Evolutionary conservation across 1,284 basidiomycete genomes (phyloP).

Genomic region (Blastosporella zonata): DNA sequence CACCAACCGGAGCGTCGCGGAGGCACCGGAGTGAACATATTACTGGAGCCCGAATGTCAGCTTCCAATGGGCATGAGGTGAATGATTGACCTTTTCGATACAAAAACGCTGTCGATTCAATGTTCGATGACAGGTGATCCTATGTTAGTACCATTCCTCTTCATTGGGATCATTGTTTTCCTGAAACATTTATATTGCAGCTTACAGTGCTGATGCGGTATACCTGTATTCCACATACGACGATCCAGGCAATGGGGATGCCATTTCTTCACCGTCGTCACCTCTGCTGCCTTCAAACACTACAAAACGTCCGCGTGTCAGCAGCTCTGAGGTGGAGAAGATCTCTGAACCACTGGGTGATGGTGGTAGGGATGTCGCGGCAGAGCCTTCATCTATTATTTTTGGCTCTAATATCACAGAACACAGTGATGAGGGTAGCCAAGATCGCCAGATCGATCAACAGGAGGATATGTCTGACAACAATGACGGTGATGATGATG

Average conservation of each 20-base stretch:
- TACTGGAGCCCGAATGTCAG: conserved; percentile 77
- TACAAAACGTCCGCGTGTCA: conserved; percentile 18
- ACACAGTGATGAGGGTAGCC: conserved; percentile 22
- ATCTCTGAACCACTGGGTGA: conserved; percentile 1
- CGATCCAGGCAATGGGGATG: conserved; percentile 38
- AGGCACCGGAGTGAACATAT: conserved; percentile 55
- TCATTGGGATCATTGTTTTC: neutral
- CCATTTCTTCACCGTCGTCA: conserved; percentile 18
- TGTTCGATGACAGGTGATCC: conserved; percentile 38
- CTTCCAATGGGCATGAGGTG: conserved; percentile 78
- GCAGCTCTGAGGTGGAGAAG: conserved; percentile 2
- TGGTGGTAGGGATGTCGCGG: conserved; percentile 15
- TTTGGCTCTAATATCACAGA: conserved; percentile 5
- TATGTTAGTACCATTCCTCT: conserved; percentile 41
- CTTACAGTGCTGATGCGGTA: conserved; percentile 76
- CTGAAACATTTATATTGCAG: conserved; percentile 31
- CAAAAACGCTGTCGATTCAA: conserved; percentile 11
- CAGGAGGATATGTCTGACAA: conserved; percentile 27
- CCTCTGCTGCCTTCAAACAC: conserved; percentile 26
- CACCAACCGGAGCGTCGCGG: conserved; percentile 25
- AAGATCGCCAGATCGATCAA: conserved; percentile 24
- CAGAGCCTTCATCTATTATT: conserved; percentile 8
- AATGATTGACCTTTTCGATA: conserved; percentile 17
- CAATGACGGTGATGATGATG: conserved; percentile 34
- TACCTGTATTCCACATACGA: conserved; percentile 82